These are phyloP conservation scores for Dentipellis fragilis DNA, from an alignment of 768 basidiomycete genomes.

Conservation along the genomic window DNA sequence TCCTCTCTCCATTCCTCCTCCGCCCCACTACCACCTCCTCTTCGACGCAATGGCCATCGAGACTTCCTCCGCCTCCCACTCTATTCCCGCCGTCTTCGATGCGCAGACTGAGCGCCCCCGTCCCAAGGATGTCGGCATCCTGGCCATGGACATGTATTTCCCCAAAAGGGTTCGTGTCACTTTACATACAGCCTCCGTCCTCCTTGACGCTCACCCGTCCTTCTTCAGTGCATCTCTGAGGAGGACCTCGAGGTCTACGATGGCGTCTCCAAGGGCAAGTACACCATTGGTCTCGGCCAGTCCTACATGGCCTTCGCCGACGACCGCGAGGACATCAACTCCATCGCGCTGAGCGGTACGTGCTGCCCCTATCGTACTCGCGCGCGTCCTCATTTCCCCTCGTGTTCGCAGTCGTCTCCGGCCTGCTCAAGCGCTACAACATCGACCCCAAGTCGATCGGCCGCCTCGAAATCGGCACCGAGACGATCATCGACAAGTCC, in stretches of 20 bases:
- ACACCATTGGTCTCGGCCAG: conserved; percentile 97
- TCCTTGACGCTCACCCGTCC: neutral
- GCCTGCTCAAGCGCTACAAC: conserved; percentile 87
- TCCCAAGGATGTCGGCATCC: conserved; percentile 14
- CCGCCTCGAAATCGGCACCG: conserved; percentile 95
- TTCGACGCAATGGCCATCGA: conserved; percentile 13
- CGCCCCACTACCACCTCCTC: neutral
- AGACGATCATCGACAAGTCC: conserved; percentile 99
- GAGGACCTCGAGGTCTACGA: conserved; percentile 47
- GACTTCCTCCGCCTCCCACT: conserved; percentile 1
- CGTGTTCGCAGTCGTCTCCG: conserved; percentile 57
- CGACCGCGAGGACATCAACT: conserved; percentile 99
- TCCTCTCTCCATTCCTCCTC: no score
- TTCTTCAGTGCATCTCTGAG: conserved; percentile 82
- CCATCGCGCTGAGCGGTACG: conserved; percentile 88
- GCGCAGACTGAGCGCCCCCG: conserved; percentile 12
- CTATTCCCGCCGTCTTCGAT: conserved; percentile 10
- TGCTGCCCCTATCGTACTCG: neutral
- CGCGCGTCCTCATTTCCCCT: neutral
- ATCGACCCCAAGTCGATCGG: conserved; percentile 95
- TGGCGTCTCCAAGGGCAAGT: conserved; percentile 63
- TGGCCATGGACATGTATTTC: conserved; percentile 16
- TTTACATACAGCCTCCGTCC: neutral
- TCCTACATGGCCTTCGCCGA: conserved; percentile 98
- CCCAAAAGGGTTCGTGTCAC: conserved; percentile 5